phyloP scores from a whole-genome alignment of 345 rosid species.

The Camelina laxa region DNA sequence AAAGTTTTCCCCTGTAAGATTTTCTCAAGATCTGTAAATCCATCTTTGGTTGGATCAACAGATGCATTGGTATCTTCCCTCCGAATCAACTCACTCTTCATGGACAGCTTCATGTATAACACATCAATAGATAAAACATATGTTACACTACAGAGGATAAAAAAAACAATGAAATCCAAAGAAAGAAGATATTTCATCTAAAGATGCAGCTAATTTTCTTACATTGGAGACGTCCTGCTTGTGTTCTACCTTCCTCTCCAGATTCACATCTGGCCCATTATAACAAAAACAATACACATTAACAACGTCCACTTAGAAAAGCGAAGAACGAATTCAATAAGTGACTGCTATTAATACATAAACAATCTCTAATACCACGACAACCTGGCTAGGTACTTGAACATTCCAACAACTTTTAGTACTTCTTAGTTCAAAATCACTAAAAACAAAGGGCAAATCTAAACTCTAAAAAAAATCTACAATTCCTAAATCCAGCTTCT shows the following conservation, averaged over 20 bases:
- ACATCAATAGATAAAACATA: slow-evolving; percentile 32
- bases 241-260: slow-evolving; percentile 36
- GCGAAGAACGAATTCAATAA: not conserved
- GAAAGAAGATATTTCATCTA: not conserved
- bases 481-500: not conserved
- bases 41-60: slow-evolving; percentile 46
- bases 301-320: slow-evolving; percentile 4
- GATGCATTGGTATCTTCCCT: slow-evolving; percentile 39
- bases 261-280: slow-evolving; percentile 39
- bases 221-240: slow-evolving; percentile 18
- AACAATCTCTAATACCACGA: too few species aligned
- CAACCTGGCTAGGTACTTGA: not conserved
- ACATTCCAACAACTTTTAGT: slow-evolving; percentile 13
- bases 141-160: not conserved
- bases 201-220: slow-evolving; percentile 26
- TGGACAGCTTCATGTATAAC: slow-evolving; percentile 35
- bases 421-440: not conserved
- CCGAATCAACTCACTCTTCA: slow-evolving; percentile 45
- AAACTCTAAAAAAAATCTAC: not conserved
- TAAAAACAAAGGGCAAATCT: not conserved
- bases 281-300: slow-evolving; percentile 24
- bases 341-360: slow-evolving; percentile 12
- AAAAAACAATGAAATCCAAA: not conserved
- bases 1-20: slow-evolving; percentile 71
- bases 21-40: slow-evolving; percentile 44